Evolutionary conservation across 164 flowering plant species (phyloP), one percentile per base, ranked within the genome.

Genomic region (Buxus sempervirens): DNA sequence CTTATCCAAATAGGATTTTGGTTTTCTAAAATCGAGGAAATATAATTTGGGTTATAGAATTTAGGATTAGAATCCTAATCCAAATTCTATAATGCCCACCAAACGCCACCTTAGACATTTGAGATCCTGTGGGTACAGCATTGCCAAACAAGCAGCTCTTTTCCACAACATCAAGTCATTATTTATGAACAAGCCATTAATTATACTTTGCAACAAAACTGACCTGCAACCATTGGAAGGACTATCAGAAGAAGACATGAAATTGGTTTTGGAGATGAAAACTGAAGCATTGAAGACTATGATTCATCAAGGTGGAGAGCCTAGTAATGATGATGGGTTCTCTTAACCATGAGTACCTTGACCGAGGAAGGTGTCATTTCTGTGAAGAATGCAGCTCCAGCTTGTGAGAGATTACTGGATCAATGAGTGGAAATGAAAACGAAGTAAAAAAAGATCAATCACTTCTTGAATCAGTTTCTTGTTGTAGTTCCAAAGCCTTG

Each of bases 341-440:
- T 51, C 20, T 51, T 2, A 20, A 51, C 54, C 18, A 51, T 51
- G 54, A 51, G 54, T 51, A 51, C 54, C 18, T 51, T 51, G 54
- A 51, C 54, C 54, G 54, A 51, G 54, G 54, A 51, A 4, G 54
- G 54, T 4, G 54, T 51, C 15, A 51, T 51, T 13, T 16, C 54
- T 51, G 54, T 51, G 45, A 41, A 41, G 45, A 41, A 41, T 70
- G 83, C n/a, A n/a, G n/a, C n/a, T 41, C 12, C 45, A 41, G 12
- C 45, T 41, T 41, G 45, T 41, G 4, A 51, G 54, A 51, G 54
- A 51, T 19, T 51, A 51, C 18, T 85, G 75, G 49, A 82, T 71
- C 90, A 85, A 69, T 79, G 92, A 74, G 92, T 88, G 49, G 90
- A 85, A 66, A 2, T 51, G 54, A 51, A 51, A 14, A 51, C 16